Evolutionary conservation across 2,329 filamentous ascomycete species (phyloP).

Genomic region (Cryphonectria radicalis): DNA sequence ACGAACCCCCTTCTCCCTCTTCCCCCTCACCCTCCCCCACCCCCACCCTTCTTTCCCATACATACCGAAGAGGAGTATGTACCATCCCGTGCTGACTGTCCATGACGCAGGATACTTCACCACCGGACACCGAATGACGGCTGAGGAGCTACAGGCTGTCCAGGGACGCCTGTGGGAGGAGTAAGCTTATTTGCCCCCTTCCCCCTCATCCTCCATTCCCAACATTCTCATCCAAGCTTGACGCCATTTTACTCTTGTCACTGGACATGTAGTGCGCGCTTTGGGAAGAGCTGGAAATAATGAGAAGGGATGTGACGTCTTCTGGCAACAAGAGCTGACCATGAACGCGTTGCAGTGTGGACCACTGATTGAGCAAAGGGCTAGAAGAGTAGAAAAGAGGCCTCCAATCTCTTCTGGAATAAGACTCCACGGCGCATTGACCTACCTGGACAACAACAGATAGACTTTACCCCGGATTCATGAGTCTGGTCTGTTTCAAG

Average conservation of each 20-base stretch:
- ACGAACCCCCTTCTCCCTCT: background rate
- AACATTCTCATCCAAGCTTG: conserved; percentile 29
- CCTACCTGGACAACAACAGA: background rate
- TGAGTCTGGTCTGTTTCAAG: background rate
- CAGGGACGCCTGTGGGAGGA: conserved; percentile 92
- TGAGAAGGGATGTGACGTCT: conserved; percentile 25
- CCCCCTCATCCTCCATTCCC: background rate
- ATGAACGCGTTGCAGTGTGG: conserved; percentile 30
- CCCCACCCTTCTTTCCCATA: background rate
- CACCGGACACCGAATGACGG: conserved; percentile 84
- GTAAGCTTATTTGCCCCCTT: conserved; percentile 47
- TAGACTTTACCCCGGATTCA: background rate
- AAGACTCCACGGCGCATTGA: background rate
- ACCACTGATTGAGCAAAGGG: conserved; percentile 27
- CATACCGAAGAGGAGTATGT: background rate
- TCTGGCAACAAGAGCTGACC: conserved; percentile 35
- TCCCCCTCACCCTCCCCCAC: background rate
- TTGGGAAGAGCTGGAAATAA: background rate
- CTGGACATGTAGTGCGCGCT: background rate
- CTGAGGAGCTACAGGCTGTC: conserved; percentile 82
- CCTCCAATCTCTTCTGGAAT: background rate
- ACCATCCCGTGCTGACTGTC: conserved; percentile 19
- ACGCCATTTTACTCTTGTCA: background rate
- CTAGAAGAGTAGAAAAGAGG: background rate
- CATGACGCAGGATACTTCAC: conserved; percentile 70